A percentile compares a stretch with the other conserved stretches of the same genome.
phyloP scores from a whole-genome alignment of 768 basidiomycete genomes.

The Pulveroboletus frians region DNA sequence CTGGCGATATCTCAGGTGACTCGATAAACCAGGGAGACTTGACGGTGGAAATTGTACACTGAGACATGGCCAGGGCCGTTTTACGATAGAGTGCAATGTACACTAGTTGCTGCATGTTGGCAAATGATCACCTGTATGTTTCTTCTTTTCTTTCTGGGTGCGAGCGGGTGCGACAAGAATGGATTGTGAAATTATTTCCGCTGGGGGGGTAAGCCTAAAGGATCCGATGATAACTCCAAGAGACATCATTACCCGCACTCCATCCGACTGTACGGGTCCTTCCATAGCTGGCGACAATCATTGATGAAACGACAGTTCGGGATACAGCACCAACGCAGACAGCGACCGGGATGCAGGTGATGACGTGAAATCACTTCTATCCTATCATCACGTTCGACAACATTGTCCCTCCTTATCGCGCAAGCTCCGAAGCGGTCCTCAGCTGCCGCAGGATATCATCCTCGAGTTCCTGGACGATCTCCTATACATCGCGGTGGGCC shows the following conservation, averaged over 20 bases:
- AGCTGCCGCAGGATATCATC: slow-evolving; percentile 40
- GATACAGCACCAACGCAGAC: slow-evolving; percentile 19
- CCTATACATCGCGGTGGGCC: slow-evolving; percentile 33
- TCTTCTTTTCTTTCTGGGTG: not conserved
- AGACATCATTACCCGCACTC: slow-evolving; percentile 8
- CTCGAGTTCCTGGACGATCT: slow-evolving; percentile 50
- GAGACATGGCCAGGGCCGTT: slow-evolving; percentile 11
- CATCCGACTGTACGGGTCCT: not conserved
- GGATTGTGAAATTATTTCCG: slow-evolving; percentile 12
- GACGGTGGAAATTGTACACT: slow-evolving; percentile 82
- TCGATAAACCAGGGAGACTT: slow-evolving; percentile 94
- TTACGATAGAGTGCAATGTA: slow-evolving; percentile 19
- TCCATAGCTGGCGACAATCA: slow-evolving; percentile 1
- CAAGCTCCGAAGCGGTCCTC: slow-evolving; percentile 22
- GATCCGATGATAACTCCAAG: slow-evolving; percentile 6
- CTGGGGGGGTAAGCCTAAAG: slow-evolving; percentile 1
- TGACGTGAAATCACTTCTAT: slow-evolving; percentile 3
- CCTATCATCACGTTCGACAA: slow-evolving; percentile 22
- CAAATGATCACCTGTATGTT: not conserved
- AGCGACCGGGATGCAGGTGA: slow-evolving; percentile 1
- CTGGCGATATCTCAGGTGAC: slow-evolving; percentile 52
- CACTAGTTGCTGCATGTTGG: slow-evolving; percentile 12
- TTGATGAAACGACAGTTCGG: not conserved
- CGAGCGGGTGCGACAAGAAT: not conserved
- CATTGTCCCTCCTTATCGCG: slow-evolving; percentile 15